phyloP scores from a whole-genome alignment of 2,329 filamentous ascomycete species.

The Fusarium lyarnte region DNA sequence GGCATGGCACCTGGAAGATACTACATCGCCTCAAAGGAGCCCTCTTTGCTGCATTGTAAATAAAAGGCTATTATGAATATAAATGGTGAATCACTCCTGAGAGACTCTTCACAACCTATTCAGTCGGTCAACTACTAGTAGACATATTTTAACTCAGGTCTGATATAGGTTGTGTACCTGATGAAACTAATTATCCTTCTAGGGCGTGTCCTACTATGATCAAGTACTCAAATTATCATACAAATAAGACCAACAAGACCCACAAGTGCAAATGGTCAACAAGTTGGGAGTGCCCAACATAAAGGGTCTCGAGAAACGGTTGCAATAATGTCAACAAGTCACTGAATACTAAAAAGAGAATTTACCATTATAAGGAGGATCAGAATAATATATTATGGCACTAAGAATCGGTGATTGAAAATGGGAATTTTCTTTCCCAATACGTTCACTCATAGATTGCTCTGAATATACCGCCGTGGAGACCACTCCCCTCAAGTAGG shows the following conservation, averaged over 20 bases:
- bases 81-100: not conserved
- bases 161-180: not conserved
- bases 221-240: not conserved
- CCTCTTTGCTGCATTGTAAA: not conserved
- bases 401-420: not conserved
- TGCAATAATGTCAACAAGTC: not conserved
- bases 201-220: not conserved
- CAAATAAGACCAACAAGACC: not conserved
- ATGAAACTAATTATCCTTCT: not conserved
- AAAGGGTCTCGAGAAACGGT: too few species aligned
- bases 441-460: not conserved
- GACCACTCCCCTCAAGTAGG: not conserved
- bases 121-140: not conserved
- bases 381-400: not conserved
- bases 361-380: not conserved
- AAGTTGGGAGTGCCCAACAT: not conserved
- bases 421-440: not conserved
- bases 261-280: not conserved
- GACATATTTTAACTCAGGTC: not conserved
- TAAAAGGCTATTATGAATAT: not conserved
- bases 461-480: not conserved
- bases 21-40: too few species aligned
- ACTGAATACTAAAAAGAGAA: too few species aligned
- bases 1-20: not conserved
- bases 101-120: not conserved